Conservation (phyloP, 2,329 filamentous ascomycete species). For the Aspergillus unguis region DNA sequence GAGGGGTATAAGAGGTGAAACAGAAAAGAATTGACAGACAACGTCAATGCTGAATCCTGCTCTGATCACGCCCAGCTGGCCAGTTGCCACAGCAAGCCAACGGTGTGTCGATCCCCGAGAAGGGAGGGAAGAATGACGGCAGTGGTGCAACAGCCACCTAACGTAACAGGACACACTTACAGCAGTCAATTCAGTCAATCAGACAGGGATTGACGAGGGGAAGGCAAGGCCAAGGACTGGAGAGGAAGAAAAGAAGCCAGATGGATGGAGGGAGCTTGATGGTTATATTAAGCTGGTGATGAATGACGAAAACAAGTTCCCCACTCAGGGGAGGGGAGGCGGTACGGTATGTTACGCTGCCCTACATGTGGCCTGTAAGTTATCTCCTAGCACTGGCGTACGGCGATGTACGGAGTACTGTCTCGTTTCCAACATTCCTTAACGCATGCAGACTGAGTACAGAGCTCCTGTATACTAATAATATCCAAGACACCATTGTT, state of each 20-base stretch:
- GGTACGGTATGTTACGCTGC: constrained; percentile 1
- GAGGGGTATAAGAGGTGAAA: neutral
- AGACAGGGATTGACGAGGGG: neutral
- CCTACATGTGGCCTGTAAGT: neutral
- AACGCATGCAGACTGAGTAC: too few species aligned
- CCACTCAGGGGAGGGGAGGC: constrained; percentile 8
- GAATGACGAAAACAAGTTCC: constrained; percentile 6
- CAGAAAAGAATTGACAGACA: too few species aligned
- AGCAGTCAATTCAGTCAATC: neutral
- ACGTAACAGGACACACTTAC: neutral
- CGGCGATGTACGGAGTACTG: too few species aligned
- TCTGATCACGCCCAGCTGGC: neutral
- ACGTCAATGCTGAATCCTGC: too few species aligned
- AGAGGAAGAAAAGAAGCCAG: neutral
- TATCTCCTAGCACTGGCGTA: too few species aligned
- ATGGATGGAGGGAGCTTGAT: constrained; percentile 2
- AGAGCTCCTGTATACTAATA: too few species aligned
- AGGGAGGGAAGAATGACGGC: constrained; percentile 17
- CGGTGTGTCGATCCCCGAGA: constrained; percentile 25
- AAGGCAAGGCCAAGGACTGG: neutral
- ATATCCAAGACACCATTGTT: too few species aligned
- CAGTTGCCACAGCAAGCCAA: constrained; percentile 22
- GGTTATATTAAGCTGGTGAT: constrained; percentile 3
- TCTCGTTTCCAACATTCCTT: too few species aligned
- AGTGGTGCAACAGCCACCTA: constrained; percentile 8